Evolutionary conservation across 176 grass and related monocot genomes (phyloP), one percentile per base, ranked within the genome.

Genomic region (Thalia dealbata): DNA sequence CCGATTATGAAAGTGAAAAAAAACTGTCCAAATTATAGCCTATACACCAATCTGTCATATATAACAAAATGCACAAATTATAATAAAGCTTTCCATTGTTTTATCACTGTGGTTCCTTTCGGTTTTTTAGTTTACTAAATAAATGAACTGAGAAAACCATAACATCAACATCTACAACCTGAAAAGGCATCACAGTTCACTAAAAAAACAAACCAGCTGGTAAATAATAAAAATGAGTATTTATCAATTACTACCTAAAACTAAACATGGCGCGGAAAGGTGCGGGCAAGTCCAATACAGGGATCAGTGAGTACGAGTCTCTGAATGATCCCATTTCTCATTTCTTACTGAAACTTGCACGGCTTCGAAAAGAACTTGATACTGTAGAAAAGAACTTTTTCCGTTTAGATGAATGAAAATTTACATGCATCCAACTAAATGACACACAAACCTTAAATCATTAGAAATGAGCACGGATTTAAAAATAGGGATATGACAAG

Each of bases 221-320:
- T 60, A 4, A 79, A 67, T 74, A 26, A 14, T 50, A 35, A 24
- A 52, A 65, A n/a, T n/a, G n/a, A n/a, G n/a, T n/a, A n/a, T 41
- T 73, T 14, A 69, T 16, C 48, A 75, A 22, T 52, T 58, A 89
- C 65, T 58, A 96, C 93, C 93, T 92, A 84, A 97, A 97, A 73
- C 60, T 79, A 51, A 92, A 97, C 24, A 83, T 62, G 30, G 82
- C 45, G 62, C 66, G 87, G 78, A 97, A 97, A 10, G 79, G 84
- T 69, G 79, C 72, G 73, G 93, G 93, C 69, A 97, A 81, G 54
- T 91, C 89, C 11, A 78, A 70, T 30, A 90, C 87, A 16, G 78
- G 90, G 29, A 79, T 86, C 66, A 88, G 76, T 24, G 89, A 72
- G 75, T 97, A 88, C 12, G 84, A 70, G 45, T 97, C 89, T 21